phyloP scores from a whole-genome alignment of 2,329 filamentous ascomycete species.

The Lachnellula hyalina region DNA sequence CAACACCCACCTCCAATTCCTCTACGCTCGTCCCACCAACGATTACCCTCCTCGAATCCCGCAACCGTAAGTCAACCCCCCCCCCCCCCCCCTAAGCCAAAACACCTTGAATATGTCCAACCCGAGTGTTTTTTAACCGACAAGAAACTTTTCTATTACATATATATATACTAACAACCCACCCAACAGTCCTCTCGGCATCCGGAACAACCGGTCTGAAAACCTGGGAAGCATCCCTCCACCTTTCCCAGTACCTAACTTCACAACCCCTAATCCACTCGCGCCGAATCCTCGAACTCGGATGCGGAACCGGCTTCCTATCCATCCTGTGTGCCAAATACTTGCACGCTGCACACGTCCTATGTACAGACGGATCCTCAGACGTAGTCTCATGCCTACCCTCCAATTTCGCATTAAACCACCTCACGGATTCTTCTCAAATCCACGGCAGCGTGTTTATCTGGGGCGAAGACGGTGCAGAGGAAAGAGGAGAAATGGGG shows the following conservation, averaged over 20 bases:
- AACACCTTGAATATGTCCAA: too few species aligned
- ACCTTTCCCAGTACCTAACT: constrained; percentile 65
- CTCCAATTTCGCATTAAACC: constrained; percentile 65
- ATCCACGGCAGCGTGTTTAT: constrained; percentile 51
- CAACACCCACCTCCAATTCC: too few species aligned
- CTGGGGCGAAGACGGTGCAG: constrained; percentile 39
- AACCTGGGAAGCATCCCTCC: constrained; percentile 77
- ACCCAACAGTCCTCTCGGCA: constrained; percentile 51
- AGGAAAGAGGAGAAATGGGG: constrained; percentile 37
- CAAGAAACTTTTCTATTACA: too few species aligned
- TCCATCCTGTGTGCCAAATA: constrained; percentile 68
- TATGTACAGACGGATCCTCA: constrained; percentile 70
- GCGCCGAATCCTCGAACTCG: constrained; percentile 64
- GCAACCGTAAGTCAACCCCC: constrained; percentile 34
- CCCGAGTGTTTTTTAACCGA: too few species aligned
- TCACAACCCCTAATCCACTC: constrained; percentile 36
- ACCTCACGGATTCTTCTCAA: constrained; percentile 48
- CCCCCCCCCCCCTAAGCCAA: too few species aligned
- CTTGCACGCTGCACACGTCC: constrained; percentile 52
- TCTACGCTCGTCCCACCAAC: constrained; percentile 7
- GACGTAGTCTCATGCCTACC: constrained; percentile 63
- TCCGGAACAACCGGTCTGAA: constrained; percentile 69
- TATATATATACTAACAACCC: too few species aligned
- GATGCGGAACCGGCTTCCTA: constrained; percentile 71
- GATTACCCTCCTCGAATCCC: constrained; percentile 65